These are phyloP conservation scores for Nepenthes alata DNA, from an alignment of 179 eudicot genomes.

Conservation along the genomic window DNA sequence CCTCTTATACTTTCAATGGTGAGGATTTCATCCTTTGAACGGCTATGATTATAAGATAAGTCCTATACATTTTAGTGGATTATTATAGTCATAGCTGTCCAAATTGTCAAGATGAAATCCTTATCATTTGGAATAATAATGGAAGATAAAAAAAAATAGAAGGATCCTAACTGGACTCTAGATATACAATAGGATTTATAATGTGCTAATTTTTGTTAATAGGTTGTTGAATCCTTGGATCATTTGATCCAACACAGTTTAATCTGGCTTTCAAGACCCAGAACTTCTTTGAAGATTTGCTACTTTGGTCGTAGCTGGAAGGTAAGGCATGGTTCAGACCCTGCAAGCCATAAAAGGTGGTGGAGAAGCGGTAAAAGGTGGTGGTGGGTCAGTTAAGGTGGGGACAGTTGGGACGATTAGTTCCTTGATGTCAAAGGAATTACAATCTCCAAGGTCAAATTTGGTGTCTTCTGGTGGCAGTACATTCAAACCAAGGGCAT, in stretches of 20 bases:
- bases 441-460: slow-evolving; percentile 22
- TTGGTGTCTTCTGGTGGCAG: slow-evolving; percentile 13
- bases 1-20: too few relatives aligned
- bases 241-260: neutral
- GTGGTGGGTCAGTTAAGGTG: slow-evolving; percentile 53
- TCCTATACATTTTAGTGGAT: too few relatives aligned
- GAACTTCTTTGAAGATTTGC: too few relatives aligned
- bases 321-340: slow-evolving; percentile 41
- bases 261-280: neutral
- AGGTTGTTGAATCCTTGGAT: slow-evolving; percentile 8
- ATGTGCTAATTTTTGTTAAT: neutral
- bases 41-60: too few relatives aligned
- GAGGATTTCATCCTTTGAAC: too few relatives aligned
- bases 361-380: slow-evolving; percentile 14
- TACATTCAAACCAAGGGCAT: slow-evolving; percentile 26
- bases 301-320: too few relatives aligned
- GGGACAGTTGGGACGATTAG: slow-evolving; percentile 74
- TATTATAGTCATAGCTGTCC: too few relatives aligned
- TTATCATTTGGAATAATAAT: too few relatives aligned
- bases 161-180: too few relatives aligned
- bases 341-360: slow-evolving; percentile 67
- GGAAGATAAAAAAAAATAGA: too few relatives aligned
- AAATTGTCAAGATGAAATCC: too few relatives aligned
- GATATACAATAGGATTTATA: too few relatives aligned
- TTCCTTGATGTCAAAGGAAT: slow-evolving; percentile 56